phyloP scores from a whole-genome alignment of 169 alveolate genomes.

The Plasmodium knowlesi region DNA sequence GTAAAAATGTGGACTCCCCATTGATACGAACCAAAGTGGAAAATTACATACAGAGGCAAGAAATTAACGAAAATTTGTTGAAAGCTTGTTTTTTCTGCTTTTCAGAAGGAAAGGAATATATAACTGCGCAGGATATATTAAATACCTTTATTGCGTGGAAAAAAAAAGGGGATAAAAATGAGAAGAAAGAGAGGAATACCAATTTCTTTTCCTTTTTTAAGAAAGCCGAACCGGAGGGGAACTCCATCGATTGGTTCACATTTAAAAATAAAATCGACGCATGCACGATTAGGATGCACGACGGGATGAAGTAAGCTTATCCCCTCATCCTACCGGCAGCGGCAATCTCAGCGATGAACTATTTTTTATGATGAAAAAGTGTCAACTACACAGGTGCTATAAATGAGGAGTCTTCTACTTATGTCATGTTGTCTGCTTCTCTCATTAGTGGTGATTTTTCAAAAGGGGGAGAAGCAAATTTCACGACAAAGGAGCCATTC shows the following conservation, averaged over 20 bases:
- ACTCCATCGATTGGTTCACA: slow-evolving; percentile 61
- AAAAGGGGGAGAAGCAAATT: not conserved
- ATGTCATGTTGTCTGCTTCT: not conserved
- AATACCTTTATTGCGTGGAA: slow-evolving; percentile 50
- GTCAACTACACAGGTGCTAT: not conserved
- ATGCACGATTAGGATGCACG: slow-evolving; percentile 44
- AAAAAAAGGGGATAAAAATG: not conserved
- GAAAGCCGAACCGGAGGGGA: not conserved
- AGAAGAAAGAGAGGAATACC: not conserved
- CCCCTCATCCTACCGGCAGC: not conserved
- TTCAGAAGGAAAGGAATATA: slow-evolving; percentile 44
- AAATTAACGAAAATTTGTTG: slow-evolving; percentile 46
- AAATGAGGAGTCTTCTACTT: not conserved
- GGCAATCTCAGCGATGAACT: not conserved
- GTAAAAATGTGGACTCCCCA: slow-evolving; percentile 68
- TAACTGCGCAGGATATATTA: slow-evolving; percentile 69
- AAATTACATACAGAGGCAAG: slow-evolving; percentile 50
- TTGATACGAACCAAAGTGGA: slow-evolving; percentile 52
- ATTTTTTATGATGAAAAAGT: not conserved
- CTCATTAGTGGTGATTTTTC: not conserved
- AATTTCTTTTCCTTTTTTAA: slow-evolving; percentile 9
- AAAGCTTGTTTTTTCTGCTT: slow-evolving; percentile 64
- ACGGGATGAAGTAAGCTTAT: not conserved
- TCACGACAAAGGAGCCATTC: not conserved
- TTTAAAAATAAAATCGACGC: slow-evolving; percentile 63